Evolutionary conservation across 306 rosid species (phyloP).

Genomic region (Cicer chorassanicum): DNA sequence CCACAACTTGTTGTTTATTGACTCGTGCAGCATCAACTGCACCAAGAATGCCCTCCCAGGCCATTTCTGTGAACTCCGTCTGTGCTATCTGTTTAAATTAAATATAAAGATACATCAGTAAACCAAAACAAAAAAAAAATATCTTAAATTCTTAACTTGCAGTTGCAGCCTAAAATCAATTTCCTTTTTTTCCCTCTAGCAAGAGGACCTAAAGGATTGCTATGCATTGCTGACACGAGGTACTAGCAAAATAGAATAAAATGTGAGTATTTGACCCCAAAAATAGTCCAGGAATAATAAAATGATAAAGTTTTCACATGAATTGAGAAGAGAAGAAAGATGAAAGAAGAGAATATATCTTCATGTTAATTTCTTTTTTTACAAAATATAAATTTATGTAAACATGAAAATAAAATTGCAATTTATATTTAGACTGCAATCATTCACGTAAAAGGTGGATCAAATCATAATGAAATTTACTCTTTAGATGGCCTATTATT

Average conservation of each 20-base stretch:
- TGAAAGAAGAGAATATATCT: neutral
- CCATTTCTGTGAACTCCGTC: constrained; percentile 91
- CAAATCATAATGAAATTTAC: too few relatives aligned
- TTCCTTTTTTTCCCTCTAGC: neutral
- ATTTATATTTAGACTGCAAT: neutral
- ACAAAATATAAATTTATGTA: neutral
- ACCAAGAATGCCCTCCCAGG: constrained; percentile 90
- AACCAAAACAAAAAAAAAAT: neutral
- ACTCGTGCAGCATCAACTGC: constrained; percentile 85
- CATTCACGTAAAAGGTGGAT: too few relatives aligned
- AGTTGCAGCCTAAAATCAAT: neutral
- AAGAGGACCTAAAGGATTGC: neutral
- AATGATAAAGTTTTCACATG: neutral
- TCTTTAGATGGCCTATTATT: neutral
- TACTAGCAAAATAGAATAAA: neutral
- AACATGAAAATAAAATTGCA: neutral
- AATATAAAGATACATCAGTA: constrained; percentile 15
- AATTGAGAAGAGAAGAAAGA: neutral
- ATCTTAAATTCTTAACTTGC: neutral
- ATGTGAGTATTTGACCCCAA: neutral
- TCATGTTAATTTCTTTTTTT: neutral
- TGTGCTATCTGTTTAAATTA: constrained; percentile 61
- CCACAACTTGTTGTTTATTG: constrained; percentile 87
- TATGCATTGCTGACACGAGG: neutral
- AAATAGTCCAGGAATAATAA: neutral